phyloP scores from a whole-genome alignment of 805 yeast species.

The Candida peoriensis region DNA sequence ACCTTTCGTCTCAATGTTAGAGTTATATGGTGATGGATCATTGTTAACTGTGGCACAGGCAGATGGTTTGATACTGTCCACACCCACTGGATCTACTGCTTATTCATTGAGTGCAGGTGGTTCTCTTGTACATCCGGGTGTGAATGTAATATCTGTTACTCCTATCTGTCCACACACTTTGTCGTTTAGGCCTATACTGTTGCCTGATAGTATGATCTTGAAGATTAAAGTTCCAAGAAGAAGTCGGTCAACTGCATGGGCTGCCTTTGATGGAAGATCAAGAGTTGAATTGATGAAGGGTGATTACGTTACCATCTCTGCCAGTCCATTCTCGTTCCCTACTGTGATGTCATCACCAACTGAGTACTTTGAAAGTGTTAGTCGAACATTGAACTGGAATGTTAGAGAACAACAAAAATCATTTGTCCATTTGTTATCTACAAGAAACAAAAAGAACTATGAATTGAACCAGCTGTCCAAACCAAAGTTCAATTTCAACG shows the following conservation, averaged over 20 bases:
- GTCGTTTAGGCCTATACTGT: conserved; percentile 84
- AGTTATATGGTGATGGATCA: conserved; percentile 82
- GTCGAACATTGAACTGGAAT: conserved; percentile 90
- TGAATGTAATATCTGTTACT: conserved; percentile 86
- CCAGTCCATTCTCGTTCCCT: conserved; percentile 91
- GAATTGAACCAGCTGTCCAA: conserved; percentile 23
- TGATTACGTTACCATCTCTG: conserved; percentile 78
- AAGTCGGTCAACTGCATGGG: conserved; percentile 92
- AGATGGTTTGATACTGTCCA: conserved; percentile 87
- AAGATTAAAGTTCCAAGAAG: conserved; percentile 77
- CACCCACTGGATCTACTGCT: conserved; percentile 97
- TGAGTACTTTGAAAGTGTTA: conserved; percentile 79
- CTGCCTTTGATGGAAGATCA: conserved; percentile 90
- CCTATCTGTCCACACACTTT: conserved; percentile 96
- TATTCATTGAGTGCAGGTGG: conserved; percentile 96
- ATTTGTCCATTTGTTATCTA: conserved; percentile 56
- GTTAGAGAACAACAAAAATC: conserved; percentile 85
- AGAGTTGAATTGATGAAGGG: conserved; percentile 79
- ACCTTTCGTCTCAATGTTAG: conserved; percentile 86
- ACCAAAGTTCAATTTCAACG: conserved; percentile 22
- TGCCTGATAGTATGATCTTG: conserved; percentile 89
- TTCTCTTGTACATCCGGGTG: conserved; percentile 89
- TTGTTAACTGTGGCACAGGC: conserved; percentile 88
- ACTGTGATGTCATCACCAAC: conserved; percentile 72
- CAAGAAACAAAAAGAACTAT: conserved; percentile 46